Conservation (phyloP, 2,329 filamentous ascomycete genomes). For the Beauveria asiatica region DNA sequence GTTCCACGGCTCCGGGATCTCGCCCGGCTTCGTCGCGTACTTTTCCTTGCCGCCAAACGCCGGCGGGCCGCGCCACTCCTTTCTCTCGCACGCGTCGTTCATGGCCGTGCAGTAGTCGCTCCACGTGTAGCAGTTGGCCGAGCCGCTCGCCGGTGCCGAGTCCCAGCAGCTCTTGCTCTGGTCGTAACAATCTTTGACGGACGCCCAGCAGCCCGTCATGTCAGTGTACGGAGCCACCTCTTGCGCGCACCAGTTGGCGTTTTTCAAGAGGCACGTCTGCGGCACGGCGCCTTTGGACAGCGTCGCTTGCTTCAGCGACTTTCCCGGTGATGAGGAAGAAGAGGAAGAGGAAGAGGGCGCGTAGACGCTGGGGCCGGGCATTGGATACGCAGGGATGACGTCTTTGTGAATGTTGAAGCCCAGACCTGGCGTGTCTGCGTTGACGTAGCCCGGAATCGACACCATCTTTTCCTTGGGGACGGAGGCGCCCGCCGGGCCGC, state of each 20-base stretch:
- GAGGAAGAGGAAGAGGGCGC: conserved; percentile 16
- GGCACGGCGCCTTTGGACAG: conserved; percentile 43
- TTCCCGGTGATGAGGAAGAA: background rate
- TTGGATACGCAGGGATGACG: conserved; percentile 40
- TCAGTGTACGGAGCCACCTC: conserved; percentile 49
- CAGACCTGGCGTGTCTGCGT: conserved; percentile 44
- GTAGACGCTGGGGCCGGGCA: conserved; percentile 46
- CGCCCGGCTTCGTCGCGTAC: conserved; percentile 22
- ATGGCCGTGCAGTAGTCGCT: conserved; percentile 50
- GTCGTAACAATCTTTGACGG: conserved; percentile 46
- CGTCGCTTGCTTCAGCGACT: conserved; percentile 12
- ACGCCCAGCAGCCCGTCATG: conserved; percentile 52
- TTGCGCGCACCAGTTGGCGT: conserved; percentile 64
- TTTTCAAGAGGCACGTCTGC: conserved; percentile 49
- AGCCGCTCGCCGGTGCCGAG: conserved; percentile 49
- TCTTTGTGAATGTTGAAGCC: conserved; percentile 56
- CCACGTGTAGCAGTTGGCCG: conserved; percentile 52
- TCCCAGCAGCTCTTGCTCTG: conserved; percentile 54
- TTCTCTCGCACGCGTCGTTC: conserved; percentile 32
- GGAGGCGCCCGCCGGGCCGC: conserved; percentile 34
- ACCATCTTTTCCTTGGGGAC: conserved; percentile 43
- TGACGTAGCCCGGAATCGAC: conserved; percentile 58
- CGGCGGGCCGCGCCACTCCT: conserved; percentile 40
- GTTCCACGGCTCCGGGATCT: conserved; percentile 25
- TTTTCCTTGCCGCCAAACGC: conserved; percentile 28